Base-by-base conservation (phyloP, 306 rosid species). In the Sophora flavescens region DNA sequence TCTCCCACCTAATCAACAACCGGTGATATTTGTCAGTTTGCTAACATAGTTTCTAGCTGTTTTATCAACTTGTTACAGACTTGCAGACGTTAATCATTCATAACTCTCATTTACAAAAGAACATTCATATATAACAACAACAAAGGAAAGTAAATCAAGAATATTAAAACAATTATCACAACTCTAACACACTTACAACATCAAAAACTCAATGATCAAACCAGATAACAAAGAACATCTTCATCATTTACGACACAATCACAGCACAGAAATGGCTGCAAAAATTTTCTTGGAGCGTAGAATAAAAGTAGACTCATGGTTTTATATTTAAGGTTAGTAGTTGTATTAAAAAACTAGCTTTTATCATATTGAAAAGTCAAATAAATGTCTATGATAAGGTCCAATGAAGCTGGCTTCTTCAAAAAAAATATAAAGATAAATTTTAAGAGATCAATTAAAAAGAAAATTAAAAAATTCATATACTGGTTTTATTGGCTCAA, bases 1-100 rank as follows among this genome's bases (percentile, higher is more conserved):
- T 88, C 97, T 78, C 98, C 98, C 17, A 95, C 98, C 98, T 95
- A 86, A 73, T 71, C 45, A 76, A 84, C 16, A 75, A 75, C 30
- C 77, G 81, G 44, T 30, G 14, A 68, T 30, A 48, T 77, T 77
- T 35, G 52, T 79, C 76, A 79, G 74, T 14, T 59, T 52, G 10
- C 76, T 16, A 7, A 41, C 59, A 60, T 22, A 36, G 28, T 10
- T 53, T 41, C 38, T 62, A 63, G 15, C 42, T 50, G 66, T 63
- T 30, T 63, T n/a, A 39, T 76, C 50, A 69, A 71, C 65, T 42
- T 68, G 60, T 74, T 56, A 65, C 17, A n/a, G 9, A 70, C 18
- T 52, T 52, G 4, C 60, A 63, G 63, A 26, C 60, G 78, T 18
- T 53, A n/a, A 44, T n/a, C 51, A 62, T 51, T 66, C 22, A 22